phyloP scores from a whole-genome alignment of 495 filamentous ascomycete genomes.

The Penicillium egyptiacum region DNA sequence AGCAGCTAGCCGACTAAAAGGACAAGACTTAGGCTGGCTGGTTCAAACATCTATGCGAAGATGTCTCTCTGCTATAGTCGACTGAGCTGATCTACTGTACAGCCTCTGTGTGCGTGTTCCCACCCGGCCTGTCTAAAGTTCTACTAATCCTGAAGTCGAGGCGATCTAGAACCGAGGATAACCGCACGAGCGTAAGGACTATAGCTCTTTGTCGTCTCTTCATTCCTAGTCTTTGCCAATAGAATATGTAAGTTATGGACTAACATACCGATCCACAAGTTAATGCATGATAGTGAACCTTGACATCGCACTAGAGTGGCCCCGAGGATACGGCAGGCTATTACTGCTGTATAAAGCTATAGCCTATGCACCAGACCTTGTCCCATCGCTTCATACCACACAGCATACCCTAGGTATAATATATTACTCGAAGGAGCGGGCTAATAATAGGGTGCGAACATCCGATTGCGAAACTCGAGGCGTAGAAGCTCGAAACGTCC shows the following conservation, averaged over 20 bases:
- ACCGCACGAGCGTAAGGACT: no score
- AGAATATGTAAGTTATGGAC: not conserved
- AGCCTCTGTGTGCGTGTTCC: no score
- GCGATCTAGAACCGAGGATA: no score
- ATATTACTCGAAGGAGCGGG: not conserved
- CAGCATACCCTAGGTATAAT: not conserved
- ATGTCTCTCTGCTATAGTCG: no score
- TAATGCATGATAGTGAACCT: slow-evolving; percentile 2
- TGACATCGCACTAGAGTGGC: not conserved
- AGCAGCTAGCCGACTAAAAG: no score
- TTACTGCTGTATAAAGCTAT: slow-evolving; percentile 1
- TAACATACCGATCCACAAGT: not conserved
- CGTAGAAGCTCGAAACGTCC: not conserved
- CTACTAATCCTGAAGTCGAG: no score
- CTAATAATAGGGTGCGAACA: not conserved
- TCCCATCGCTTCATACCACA: not conserved
- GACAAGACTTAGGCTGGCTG: no score
- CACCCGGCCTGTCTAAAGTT: no score
- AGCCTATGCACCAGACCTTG: not conserved
- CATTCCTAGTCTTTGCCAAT: not conserved
- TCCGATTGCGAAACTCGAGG: not conserved
- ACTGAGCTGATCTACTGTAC: no score
- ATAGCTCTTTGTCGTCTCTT: not conserved
- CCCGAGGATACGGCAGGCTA: not conserved
- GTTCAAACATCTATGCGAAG: no score